A percentile compares a stretch with the other conserved stretches of the same genome.
These are phyloP conservation scores for Takakia lepidozioides DNA, from an alignment of 225 moss, liverwort and hornwort species.

Conservation along the genomic window DNA sequence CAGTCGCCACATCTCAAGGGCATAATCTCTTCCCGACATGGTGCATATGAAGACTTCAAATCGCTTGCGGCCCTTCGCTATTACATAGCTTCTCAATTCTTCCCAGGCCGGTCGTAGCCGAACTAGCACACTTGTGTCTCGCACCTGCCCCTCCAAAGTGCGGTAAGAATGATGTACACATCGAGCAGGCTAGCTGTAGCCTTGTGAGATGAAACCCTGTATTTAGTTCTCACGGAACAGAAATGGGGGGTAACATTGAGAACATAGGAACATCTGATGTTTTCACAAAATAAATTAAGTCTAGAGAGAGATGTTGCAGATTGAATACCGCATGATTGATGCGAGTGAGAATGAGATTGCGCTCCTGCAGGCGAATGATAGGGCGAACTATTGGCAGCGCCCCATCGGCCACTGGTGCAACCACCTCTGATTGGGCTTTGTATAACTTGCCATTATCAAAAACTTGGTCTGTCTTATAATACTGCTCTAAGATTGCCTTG, in stretches of 20 bases:
- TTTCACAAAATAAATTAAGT: too few relatives aligned
- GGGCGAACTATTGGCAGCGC: slow-evolving; percentile 80
- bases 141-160: slow-evolving; percentile 61
- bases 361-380: slow-evolving; percentile 81
- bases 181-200: too few relatives aligned
- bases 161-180: too few relatives aligned
- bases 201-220: too few relatives aligned
- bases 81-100: slow-evolving; percentile 79
- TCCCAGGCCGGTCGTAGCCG: slow-evolving; percentile 95
- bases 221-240: too few relatives aligned
- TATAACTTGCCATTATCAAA: slow-evolving; percentile 79
- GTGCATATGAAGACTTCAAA: slow-evolving; percentile 99
- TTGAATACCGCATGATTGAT: slow-evolving; percentile 81
- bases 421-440: slow-evolving; percentile 85
- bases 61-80: slow-evolving; percentile 93
- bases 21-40: slow-evolving; percentile 99
- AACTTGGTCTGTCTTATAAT: slow-evolving; percentile 90
- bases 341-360: slow-evolving; percentile 89
- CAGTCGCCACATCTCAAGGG: slow-evolving; percentile 99
- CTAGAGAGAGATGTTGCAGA: slow-evolving; percentile 1
- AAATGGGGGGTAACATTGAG: too few relatives aligned
- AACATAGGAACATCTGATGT: too few relatives aligned
- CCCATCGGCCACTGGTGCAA: slow-evolving; percentile 81
- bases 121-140: slow-evolving; percentile 96
- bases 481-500: slow-evolving; percentile 84